Evolutionary conservation across 495 filamentous ascomycete genomes (phyloP).

Genomic region (Ramalina intermedia): DNA sequence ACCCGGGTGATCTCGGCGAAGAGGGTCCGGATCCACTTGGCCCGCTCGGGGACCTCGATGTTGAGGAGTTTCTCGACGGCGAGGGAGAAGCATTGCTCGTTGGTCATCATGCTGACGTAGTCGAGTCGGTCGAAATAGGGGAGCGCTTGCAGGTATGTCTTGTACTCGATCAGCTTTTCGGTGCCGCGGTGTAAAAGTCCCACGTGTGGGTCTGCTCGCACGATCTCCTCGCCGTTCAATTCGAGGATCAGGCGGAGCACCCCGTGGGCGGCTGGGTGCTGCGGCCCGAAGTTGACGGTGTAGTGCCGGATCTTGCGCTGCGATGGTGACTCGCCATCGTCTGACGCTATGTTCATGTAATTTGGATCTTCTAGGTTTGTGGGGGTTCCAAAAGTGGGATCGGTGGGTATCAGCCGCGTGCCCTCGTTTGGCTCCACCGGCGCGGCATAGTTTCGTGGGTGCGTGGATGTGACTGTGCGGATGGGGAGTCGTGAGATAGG

Average conservation of each 20-base stretch:
- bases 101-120: slow-evolving; percentile 99
- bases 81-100: slow-evolving; percentile 92
- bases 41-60: slow-evolving; percentile 86
- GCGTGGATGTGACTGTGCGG: slow-evolving; percentile 55
- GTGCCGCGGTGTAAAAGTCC: slow-evolving; percentile 93
- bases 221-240: slow-evolving; percentile 93
- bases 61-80: slow-evolving; percentile 97
- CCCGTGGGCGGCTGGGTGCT: slow-evolving; percentile 97
- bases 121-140: slow-evolving; percentile 98
- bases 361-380: slow-evolving; percentile 32
- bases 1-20: slow-evolving; percentile 94
- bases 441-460: slow-evolving; percentile 46
- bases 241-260: slow-evolving; percentile 97
- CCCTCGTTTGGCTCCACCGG: slow-evolving; percentile 37
- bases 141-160: slow-evolving; percentile 94
- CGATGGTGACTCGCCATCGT: slow-evolving; percentile 37
- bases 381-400: slow-evolving; percentile 39
- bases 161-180: slow-evolving; percentile 99
- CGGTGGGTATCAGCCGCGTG: slow-evolving; percentile 44
- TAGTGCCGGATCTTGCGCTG: slow-evolving; percentile 93
- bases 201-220: slow-evolving; percentile 93
- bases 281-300: slow-evolving; percentile 98
- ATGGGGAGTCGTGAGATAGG: slow-evolving; percentile 22
- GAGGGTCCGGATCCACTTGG: slow-evolving; percentile 92
- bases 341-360: slow-evolving; percentile 26